Conservation (phyloP, 2,329 filamentous ascomycete genomes). For the Fusarium tricinctum region DNA sequence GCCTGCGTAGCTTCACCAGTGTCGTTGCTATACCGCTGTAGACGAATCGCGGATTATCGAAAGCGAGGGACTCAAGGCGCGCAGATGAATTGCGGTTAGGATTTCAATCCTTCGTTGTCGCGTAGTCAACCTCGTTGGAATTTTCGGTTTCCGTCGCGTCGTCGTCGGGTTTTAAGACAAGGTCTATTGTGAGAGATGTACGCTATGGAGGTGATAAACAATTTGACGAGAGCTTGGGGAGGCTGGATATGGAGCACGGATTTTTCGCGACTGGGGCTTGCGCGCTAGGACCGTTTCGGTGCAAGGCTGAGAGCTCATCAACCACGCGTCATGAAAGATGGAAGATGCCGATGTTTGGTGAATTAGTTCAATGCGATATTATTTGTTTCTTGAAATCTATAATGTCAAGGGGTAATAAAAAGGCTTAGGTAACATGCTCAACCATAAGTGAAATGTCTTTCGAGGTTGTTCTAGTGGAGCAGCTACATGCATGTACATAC, state of each 20-base stretch:
- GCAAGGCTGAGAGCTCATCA: conserved; percentile 52
- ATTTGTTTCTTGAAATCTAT: background rate
- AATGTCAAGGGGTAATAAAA: background rate
- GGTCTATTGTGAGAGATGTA: conserved; percentile 40
- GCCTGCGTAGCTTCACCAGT: conserved; percentile 51
- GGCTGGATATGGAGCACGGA: conserved; percentile 55
- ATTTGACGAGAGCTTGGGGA: conserved; percentile 53
- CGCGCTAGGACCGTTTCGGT: conserved; percentile 55
- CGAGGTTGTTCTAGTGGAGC: too few relatives aligned
- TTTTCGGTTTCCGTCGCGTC: conserved; percentile 40
- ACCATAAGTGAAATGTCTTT: too few relatives aligned
- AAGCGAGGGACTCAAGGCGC: conserved; percentile 41
- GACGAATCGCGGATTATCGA: conserved; percentile 51
- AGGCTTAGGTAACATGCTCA: too few relatives aligned
- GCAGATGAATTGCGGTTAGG: conserved; percentile 26
- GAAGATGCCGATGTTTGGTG: background rate
- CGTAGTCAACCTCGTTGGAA: conserved; percentile 23
- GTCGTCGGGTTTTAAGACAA: conserved; percentile 38
- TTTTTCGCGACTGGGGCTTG: conserved; percentile 55
- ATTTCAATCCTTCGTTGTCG: conserved; percentile 34
- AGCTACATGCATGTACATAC: too few relatives aligned
- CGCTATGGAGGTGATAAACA: conserved; percentile 48
- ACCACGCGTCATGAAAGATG: conserved; percentile 37
- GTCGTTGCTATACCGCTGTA: conserved; percentile 45
- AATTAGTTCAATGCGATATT: background rate